Evolutionary conservation across 305 asterid genomes (phyloP).

Genomic region (Solanum chacoense): DNA sequence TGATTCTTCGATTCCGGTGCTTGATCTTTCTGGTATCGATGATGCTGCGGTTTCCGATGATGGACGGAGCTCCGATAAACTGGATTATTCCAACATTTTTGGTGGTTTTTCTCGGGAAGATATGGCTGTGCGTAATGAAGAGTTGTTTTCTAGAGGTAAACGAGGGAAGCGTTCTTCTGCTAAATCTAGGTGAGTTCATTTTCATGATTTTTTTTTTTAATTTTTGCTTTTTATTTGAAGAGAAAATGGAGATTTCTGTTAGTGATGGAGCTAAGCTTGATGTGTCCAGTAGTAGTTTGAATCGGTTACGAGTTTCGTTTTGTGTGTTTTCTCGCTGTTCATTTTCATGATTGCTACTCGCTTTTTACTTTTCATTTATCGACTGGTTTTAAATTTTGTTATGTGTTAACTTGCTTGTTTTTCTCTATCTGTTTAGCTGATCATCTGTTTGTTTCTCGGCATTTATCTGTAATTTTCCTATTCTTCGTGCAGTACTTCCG

Average conservation of each 20-base stretch:
- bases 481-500: neutral
- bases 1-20: constrained; percentile 63
- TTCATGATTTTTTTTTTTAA: neutral
- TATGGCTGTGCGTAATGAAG: constrained; percentile 43
- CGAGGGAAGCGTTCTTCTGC: neutral
- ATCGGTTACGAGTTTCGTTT: neutral
- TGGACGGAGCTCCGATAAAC: constrained; percentile 22
- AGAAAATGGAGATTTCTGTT: neutral
- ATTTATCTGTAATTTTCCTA: neutral
- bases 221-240: neutral
- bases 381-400: neutral
- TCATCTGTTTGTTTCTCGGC: neutral
- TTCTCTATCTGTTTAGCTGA: neutral
- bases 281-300: neutral
- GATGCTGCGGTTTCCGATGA: constrained; percentile 17
- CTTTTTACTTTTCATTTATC: neutral
- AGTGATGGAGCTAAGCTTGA: neutral
- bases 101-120: constrained; percentile 52
- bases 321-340: neutral
- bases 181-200: constrained; percentile 9
- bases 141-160: constrained; percentile 20
- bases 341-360: neutral
- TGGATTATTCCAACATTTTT: constrained; percentile 64
- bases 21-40: constrained; percentile 51
- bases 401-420: neutral